phyloP scores from a whole-genome alignment of 768 basidiomycete species.

The Mycena metata region DNA sequence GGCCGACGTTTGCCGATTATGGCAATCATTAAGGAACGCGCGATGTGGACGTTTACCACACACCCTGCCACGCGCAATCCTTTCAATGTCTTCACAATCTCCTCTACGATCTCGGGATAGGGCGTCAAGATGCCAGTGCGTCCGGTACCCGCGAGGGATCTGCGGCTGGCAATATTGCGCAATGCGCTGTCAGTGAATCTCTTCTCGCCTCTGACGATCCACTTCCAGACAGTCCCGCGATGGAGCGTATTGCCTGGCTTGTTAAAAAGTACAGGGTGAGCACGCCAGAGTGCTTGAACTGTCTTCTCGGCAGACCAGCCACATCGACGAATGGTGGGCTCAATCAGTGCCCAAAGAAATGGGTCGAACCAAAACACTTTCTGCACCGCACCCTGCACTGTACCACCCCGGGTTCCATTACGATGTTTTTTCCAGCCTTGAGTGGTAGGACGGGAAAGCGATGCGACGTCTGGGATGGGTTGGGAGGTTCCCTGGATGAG shows the following conservation, averaged over 20 bases:
- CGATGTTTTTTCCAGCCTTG: slow-evolving; percentile 13
- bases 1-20: background rate
- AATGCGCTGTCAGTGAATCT: background rate
- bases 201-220: background rate
- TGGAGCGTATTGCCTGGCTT: background rate
- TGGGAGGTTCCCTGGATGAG: background rate
- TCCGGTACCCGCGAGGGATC: background rate
- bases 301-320: background rate
- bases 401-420: slow-evolving; percentile 2
- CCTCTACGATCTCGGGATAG: background rate
- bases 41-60: background rate
- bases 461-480: background rate
- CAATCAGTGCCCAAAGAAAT: slow-evolving; percentile 10
- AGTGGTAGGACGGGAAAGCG: background rate
- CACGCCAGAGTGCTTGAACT: background rate
- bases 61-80: background rate
- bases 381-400: background rate
- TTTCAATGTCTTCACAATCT: background rate
- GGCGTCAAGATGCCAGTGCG: background rate
- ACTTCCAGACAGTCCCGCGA: background rate
- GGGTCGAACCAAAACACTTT: slow-evolving; percentile 11
- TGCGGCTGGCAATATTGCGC: background rate
- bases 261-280: background rate
- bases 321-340: slow-evolving; percentile 8
- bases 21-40: background rate